Conservation (phyloP, 257 asterid genomes). For the Marsdenia floribunda region DNA sequence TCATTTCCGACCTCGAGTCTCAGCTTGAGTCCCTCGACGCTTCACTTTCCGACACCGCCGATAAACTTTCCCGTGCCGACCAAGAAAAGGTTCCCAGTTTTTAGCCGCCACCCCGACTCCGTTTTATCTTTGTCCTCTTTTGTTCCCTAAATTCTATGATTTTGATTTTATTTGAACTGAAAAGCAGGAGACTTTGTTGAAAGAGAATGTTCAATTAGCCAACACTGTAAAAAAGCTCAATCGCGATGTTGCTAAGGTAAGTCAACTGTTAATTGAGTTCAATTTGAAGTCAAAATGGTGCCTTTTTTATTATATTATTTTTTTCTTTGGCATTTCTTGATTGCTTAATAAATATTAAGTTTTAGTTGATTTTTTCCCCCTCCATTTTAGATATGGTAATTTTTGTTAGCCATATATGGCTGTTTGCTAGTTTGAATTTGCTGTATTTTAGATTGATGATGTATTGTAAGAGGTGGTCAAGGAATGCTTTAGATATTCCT, state of each 20-base stretch:
- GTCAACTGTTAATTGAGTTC: neutral
- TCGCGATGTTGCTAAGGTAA: conserved; percentile 44
- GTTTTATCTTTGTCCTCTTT: neutral
- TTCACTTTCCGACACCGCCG: conserved; percentile 44
- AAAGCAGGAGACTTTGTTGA: conserved; percentile 30
- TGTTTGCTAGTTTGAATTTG: neutral
- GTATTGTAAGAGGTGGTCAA: no score
- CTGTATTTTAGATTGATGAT: no score
- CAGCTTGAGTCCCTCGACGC: conserved; percentile 71
- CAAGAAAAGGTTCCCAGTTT: conserved; percentile 60
- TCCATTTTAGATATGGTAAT: no score
- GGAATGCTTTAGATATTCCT: no score
- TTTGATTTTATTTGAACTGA: neutral
- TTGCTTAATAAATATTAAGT: neutral
- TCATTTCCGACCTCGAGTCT: conserved; percentile 69
- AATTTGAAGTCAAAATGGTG: conserved; percentile 3
- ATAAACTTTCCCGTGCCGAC: conserved; percentile 51
- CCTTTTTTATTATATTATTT: neutral
- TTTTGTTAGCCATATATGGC: no score
- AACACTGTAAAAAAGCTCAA: conserved; percentile 41
- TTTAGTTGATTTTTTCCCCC: neutral
- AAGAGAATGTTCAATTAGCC: conserved; percentile 33
- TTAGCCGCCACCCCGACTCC: conserved; percentile 7
- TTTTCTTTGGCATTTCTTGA: neutral
- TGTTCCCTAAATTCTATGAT: neutral